Evolutionary conservation across 495 filamentous ascomycete species (phyloP), one percentile per base, ranked within the genome.

Genomic region (Penicillium argentinense): DNA sequence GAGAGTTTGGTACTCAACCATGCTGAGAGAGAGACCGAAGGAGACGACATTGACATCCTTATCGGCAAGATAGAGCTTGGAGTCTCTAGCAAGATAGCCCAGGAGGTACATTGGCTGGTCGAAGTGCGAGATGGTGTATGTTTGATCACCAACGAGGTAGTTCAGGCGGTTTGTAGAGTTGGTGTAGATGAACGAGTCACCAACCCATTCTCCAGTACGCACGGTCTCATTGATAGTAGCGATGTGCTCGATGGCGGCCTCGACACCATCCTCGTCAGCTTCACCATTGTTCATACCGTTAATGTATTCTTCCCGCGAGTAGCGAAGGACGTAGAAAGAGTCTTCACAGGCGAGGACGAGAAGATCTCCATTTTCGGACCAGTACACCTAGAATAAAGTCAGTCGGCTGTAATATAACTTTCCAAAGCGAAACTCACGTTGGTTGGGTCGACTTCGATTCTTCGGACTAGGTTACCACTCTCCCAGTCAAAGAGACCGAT

Each of bases 141-240:
- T 95, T 69, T 97, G 90, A 68, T 97, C 93, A 40, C 93, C 95
- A 25, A 99, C 93, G 16, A 99, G 82, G 68, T 97, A 97, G 77
- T 97, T 99, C 49, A 99, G 73, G 42, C 93, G 88, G 78, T 97
- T 97, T 19, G 91, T 96, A 56, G 82, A 85, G 74, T 91, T 97
- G 21, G 93, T 97, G 76, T 97, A 99, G 62, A 97, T 91, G 75
- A 99, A 93, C 72, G 91, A 96, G 67, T 99, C 93, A 18, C 93
- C 93, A 45, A 99, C 85, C 93, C 93, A 99, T 71, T 93, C 84
- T 34, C 90, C 93, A n/a, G 95, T 96, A 37, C 88, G 85, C 33
- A 97, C 88, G 51, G 79, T 86, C 72, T 98, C 95, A 47, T 88
- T 91, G 64, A 97, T 90, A 60, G 97, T 93, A 17, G 90, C 95